phyloP scores from a whole-genome alignment of 768 basidiomycete genomes.

The Lactarius pseudohatsudake region DNA sequence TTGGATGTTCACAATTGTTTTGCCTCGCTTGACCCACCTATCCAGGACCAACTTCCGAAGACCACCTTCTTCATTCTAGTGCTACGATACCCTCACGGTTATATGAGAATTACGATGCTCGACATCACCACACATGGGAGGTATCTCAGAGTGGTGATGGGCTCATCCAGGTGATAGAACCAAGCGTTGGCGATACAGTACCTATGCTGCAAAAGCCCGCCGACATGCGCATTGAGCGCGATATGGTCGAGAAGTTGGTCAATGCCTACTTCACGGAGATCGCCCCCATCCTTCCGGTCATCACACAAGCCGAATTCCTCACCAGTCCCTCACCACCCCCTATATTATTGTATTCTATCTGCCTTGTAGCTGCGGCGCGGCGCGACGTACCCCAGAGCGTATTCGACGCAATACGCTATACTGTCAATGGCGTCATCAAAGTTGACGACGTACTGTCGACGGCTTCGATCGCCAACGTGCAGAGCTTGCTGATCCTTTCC shows the following conservation, averaged over 20 bases:
- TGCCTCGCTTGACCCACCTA: not conserved
- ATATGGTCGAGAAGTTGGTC: conserved; percentile 75
- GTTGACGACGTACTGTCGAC: conserved; percentile 89
- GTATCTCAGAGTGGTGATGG: conserved; percentile 84
- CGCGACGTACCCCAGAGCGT: conserved; percentile 79
- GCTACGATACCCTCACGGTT: conserved; percentile 79
- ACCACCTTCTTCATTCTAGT: conserved; percentile 88
- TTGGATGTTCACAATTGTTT: conserved; percentile 3
- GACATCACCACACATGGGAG: conserved; percentile 87
- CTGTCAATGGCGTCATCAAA: conserved; percentile 85
- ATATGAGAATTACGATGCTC: conserved; percentile 84
- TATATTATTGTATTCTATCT: conserved; percentile 90
- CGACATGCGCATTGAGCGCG: conserved; percentile 73
- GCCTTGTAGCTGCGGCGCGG: conserved; percentile 84
- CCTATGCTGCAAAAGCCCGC: conserved; percentile 57
- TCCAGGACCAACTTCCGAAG: conserved; percentile 82
- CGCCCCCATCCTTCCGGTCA: conserved; percentile 84
- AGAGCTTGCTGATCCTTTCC: conserved; percentile 79
- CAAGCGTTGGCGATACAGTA: conserved; percentile 55
- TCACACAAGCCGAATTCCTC: conserved; percentile 87
- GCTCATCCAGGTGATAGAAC: conserved; percentile 77
- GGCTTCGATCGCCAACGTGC: conserved; percentile 81
- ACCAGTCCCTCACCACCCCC: conserved; percentile 69
- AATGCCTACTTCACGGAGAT: conserved; percentile 93
- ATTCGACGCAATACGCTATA: conserved; percentile 87